Base-by-base conservation (phyloP, 2,329 filamentous ascomycete species). In the Fusarium sp. region DNA sequence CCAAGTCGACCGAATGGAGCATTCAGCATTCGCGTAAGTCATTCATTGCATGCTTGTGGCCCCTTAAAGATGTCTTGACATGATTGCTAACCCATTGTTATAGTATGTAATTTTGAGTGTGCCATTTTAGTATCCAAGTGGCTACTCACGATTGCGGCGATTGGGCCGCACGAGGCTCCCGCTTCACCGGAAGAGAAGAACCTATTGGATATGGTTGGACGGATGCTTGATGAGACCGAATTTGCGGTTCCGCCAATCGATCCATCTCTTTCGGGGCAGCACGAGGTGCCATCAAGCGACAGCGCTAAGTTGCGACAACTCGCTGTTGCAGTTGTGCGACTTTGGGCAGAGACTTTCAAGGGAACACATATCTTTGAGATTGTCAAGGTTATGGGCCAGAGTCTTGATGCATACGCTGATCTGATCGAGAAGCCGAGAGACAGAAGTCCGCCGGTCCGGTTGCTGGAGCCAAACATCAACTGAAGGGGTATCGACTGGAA, bases 331-430 rank as follows among this genome's bases (percentile, higher is more conserved):
- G 89, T 91, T 32, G 86, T 90, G 38, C 84, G 88, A 39, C 83
- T 91, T 5, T 91, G 89, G 89, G 88, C 89, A 0, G 89, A 90
- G 77, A 88, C 88, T 2, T 91, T 91, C 78, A 89, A 89, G 70
- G 89, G 89, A 17, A 86, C 86, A 17, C 89, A 91, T 74, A 87
- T 90, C 12, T 91, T 90, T 74, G 89, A 90, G 65, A 85, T 90
- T 67, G 85, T 90, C 47, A 87, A 87, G 75, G 85, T 88, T 7
- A 89, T 91, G 83, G 89, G 88, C 1, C 83, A 84, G 22, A 88
- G 87, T 22, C 77, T 91, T 56, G 89, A 90, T 63, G 85, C 85
- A 8, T 90, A 90, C 74, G 88, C 88, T 4, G 87, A 89, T 62
- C 76, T 89, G 66, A 80, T 90, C 39, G 88, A 89, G 77, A 90